Percentiles rank a stretch among this genome's conserved stretches.
Evolutionary conservation across 78 protist genomes (phyloP).

Genomic region (Guillardia theta): DNA sequence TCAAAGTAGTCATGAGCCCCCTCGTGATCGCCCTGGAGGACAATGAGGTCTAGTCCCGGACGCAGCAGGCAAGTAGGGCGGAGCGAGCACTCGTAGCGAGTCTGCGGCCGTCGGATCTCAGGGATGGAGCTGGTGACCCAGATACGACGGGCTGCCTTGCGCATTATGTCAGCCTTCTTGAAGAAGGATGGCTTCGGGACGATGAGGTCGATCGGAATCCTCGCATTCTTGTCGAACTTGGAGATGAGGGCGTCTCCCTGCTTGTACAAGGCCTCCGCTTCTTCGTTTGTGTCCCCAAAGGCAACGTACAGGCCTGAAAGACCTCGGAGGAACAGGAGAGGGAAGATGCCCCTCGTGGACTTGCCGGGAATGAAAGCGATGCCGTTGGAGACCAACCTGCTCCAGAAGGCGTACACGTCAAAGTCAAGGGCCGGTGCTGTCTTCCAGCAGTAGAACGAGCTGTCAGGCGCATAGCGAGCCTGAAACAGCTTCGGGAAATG

Average conservation of each 20-base stretch:
- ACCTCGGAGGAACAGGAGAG: slow-evolving; percentile 23
- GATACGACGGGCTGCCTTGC: not conserved
- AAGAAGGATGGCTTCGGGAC: not conserved
- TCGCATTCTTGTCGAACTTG: not conserved
- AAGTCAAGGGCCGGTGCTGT: not conserved
- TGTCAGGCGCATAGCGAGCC: not conserved
- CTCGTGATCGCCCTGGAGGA: not conserved
- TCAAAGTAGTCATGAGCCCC: not conserved
- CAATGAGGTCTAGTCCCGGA: not conserved
- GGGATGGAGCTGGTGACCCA: not conserved
- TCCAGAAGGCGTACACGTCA: not conserved
- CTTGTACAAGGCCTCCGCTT: not conserved
- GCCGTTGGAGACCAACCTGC: not conserved
- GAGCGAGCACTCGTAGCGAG: not conserved
- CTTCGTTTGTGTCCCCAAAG: not conserved
- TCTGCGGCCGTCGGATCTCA: not conserved
- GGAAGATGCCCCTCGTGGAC: slow-evolving; percentile 27
- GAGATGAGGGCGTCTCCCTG: not conserved
- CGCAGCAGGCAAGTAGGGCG: not conserved
- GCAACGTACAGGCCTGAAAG: not conserved
- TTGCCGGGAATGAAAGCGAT: slow-evolving; percentile 24
- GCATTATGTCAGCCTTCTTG: not conserved
- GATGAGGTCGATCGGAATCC: not conserved
- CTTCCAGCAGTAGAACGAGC: slow-evolving; percentile 5
- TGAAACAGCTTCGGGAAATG: slow-evolving; percentile 14